Evolutionary conservation across 441 rosid species (phyloP).

Genomic region (Hura crepitans): DNA sequence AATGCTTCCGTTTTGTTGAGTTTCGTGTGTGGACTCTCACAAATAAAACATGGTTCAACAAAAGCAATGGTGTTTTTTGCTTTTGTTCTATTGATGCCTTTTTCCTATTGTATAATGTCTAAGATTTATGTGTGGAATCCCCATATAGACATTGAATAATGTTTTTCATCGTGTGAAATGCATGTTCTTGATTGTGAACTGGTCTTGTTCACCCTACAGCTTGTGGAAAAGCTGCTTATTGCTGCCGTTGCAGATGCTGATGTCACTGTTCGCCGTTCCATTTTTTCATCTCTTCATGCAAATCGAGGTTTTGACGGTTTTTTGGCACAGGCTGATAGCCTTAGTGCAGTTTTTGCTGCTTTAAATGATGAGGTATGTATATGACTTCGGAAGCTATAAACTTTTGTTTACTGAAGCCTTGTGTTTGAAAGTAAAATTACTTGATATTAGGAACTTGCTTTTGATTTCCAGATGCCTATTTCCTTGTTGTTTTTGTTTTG

Average conservation of each 20-base stretch:
- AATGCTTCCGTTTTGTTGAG: too few species aligned
- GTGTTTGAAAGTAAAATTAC: background rate
- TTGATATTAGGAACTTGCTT: background rate
- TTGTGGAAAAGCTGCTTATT: constrained; percentile 97
- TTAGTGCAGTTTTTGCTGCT: constrained; percentile 97
- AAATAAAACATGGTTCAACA: too few species aligned
- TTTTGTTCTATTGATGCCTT: too few species aligned
- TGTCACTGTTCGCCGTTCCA: constrained; percentile 89
- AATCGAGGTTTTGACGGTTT: constrained; percentile 93
- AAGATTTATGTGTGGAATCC: too few species aligned
- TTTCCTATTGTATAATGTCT: too few species aligned
- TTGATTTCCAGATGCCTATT: background rate
- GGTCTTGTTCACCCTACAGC: constrained; percentile 52
- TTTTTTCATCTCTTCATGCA: constrained; percentile 69
- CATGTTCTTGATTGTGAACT: constrained; percentile 29
- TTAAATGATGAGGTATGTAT: constrained; percentile 91
- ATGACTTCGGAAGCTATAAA: background rate
- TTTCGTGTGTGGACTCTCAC: too few species aligned
- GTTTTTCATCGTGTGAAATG: too few species aligned
- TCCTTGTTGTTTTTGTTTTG: too few species aligned
- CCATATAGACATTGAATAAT: too few species aligned
- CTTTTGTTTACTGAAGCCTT: background rate
- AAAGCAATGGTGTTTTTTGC: too few species aligned
- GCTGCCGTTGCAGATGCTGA: constrained; percentile 98
- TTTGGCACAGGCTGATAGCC: constrained; percentile 96